Evolutionary conservation across 2,329 filamentous ascomycete genomes (phyloP).

Genomic region (Monosporascus sp.): DNA sequence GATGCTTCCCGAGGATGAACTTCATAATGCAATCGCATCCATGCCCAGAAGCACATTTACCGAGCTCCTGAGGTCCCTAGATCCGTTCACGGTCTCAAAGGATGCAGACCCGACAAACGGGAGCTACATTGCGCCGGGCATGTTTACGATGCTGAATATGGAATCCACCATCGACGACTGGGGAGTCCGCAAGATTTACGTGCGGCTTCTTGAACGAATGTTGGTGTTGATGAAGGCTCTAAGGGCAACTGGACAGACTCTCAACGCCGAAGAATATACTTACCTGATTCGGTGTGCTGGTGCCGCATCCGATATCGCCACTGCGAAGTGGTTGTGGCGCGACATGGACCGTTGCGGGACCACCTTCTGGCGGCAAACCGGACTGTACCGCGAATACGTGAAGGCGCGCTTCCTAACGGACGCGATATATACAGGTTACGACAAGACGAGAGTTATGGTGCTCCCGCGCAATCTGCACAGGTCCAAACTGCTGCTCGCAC

Average conservation of each 20-base stretch:
- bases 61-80: conserved; percentile 56
- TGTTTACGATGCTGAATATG: conserved; percentile 33
- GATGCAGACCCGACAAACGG: conserved; percentile 43
- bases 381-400: conserved; percentile 38
- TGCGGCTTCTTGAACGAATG: conserved; percentile 29
- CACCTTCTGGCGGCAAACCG: conserved; percentile 17
- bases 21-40: conserved; percentile 25
- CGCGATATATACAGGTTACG: conserved; percentile 40
- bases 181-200: conserved; percentile 39
- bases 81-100: conserved; percentile 47
- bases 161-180: conserved; percentile 33
- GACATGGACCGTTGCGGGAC: conserved; percentile 17
- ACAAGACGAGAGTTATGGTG: conserved; percentile 34
- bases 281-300: conserved; percentile 42
- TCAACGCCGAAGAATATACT: conserved; percentile 37
- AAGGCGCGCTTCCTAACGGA: conserved; percentile 42
- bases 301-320: conserved; percentile 32
- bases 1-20: conserved; percentile 14
- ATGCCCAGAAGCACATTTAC: conserved; percentile 55
- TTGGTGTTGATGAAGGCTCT: conserved; percentile 30
- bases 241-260: conserved; percentile 13
- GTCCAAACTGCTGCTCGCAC: conserved; percentile 6
- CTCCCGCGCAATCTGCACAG: conserved; percentile 33
- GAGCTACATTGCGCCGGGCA: conserved; percentile 32
- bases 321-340: conserved; percentile 31